Percentiles rank a stretch among this genome's conserved stretches.
phyloP scores from a whole-genome alignment of 169 alveolate genomes.

The Babesia microti region DNA sequence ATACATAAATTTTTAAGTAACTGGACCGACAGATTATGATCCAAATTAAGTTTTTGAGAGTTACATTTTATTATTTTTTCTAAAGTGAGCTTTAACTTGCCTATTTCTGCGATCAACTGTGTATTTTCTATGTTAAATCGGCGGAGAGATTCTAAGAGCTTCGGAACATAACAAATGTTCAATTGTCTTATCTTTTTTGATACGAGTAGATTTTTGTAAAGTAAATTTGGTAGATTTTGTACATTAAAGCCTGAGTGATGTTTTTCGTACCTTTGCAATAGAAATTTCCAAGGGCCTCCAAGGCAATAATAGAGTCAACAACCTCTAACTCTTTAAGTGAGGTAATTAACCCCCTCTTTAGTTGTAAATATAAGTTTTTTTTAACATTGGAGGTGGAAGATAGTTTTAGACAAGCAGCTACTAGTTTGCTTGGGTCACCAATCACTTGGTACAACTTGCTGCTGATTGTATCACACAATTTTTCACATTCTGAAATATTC shows the following conservation, averaged over 20 bases:
- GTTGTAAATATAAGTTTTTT: too few species aligned
- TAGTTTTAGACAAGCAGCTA: too few species aligned
- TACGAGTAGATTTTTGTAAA: constrained; percentile 3
- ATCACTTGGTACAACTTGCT: too few species aligned
- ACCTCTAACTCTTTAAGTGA: too few species aligned
- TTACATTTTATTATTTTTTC: constrained; percentile 1
- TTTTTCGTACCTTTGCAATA: constrained; percentile 16
- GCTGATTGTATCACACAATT: too few species aligned
- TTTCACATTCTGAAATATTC: too few species aligned
- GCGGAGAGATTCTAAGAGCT: constrained; percentile 3
- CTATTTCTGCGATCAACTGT: constrained; percentile 1
- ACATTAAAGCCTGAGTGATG: constrained; percentile 8
- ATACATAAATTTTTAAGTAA: too few species aligned
- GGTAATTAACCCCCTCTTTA: too few species aligned
- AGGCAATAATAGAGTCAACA: too few species aligned
- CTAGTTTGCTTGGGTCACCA: too few species aligned
- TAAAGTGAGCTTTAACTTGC: constrained; percentile 5
- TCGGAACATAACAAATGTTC: not conserved
- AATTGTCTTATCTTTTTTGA: constrained; percentile 1
- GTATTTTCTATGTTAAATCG: constrained; percentile 5
- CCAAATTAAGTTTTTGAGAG: not conserved
- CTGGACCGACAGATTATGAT: constrained; percentile 1
- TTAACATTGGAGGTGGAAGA: too few species aligned
- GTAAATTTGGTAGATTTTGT: constrained; percentile 4
- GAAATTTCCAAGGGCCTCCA: constrained; percentile 11